Evolutionary conservation across 106 monocot species (phyloP).

Genomic region (Xerophyta viscosa): DNA sequence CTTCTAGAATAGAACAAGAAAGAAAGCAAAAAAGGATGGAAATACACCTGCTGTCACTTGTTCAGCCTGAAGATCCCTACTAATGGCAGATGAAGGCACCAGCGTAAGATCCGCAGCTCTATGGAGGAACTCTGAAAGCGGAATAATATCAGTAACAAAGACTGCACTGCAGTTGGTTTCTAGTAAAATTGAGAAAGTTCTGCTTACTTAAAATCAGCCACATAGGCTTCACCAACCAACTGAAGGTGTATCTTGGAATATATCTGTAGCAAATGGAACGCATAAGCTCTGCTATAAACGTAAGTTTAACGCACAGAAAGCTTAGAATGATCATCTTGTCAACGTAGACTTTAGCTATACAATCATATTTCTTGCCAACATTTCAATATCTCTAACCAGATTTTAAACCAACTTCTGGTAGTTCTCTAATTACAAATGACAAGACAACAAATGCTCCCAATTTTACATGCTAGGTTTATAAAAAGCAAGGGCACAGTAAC

Average conservation of each 20-base stretch:
- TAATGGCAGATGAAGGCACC: conserved; percentile 81
- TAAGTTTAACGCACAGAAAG: no score
- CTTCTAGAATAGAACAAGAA: not conserved
- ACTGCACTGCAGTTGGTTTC: no score
- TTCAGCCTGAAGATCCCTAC: conserved; percentile 65
- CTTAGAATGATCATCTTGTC: no score
- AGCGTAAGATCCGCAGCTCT: conserved; percentile 86
- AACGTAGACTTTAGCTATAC: no score
- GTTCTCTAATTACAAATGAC: no score
- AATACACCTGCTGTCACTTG: conserved; percentile 54
- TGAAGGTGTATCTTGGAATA: conserved; percentile 91
- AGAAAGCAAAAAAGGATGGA: not conserved
- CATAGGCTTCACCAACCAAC: conserved; percentile 91
- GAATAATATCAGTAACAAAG: not conserved
- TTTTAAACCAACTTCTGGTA: no score
- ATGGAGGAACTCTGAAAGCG: conserved; percentile 76
- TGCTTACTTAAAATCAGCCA: conserved; percentile 78
- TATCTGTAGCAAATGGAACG: conserved; percentile 47
- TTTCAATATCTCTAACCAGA: no score
- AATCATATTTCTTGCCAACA: no score
- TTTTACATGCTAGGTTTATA: no score
- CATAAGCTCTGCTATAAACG: not conserved
- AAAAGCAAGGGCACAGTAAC: no score
- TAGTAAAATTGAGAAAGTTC: no score
- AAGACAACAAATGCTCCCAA: no score